Evolutionary conservation across 2,329 filamentous ascomycete species (phyloP).

Genomic region (Calonectria naviculata): DNA sequence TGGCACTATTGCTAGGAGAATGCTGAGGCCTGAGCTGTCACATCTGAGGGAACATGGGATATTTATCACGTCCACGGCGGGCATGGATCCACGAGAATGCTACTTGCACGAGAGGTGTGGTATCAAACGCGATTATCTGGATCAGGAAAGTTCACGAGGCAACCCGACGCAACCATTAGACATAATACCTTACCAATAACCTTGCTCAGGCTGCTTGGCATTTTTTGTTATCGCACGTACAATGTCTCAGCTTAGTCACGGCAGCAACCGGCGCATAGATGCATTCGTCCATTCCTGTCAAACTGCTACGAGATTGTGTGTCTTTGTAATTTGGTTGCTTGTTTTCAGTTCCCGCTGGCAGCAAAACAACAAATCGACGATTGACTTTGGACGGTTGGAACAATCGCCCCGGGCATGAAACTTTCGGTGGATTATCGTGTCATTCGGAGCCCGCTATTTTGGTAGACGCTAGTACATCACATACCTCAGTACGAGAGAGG

Average conservation of each 20-base stretch:
- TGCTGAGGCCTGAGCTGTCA: not conserved
- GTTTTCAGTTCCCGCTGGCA: not conserved
- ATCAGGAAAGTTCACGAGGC: conserved; percentile 9
- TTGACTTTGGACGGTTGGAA: not conserved
- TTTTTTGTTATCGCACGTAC: not conserved
- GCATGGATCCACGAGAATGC: not conserved
- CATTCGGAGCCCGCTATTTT: not conserved
- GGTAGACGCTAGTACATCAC: not conserved
- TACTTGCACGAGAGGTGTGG: not conserved
- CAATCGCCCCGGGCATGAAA: not conserved
- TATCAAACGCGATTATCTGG: not conserved
- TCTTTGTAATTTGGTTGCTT: not conserved
- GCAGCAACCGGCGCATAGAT: not conserved
- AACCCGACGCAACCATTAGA: conserved; percentile 3
- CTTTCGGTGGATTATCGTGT: not conserved
- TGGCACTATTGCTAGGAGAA: not conserved
- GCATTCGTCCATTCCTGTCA: not conserved
- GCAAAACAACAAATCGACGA: not conserved
- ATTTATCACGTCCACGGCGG: not conserved
- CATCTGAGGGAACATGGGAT: not conserved
- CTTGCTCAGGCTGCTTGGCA: not conserved
- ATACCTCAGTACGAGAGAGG: not conserved
- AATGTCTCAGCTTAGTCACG: conserved; percentile 8
- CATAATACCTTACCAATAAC: not conserved
- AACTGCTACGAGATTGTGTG: not conserved